Evolutionary conservation across 129 eudicot genomes (phyloP).

Genomic region (Scalesia atractyloides): DNA sequence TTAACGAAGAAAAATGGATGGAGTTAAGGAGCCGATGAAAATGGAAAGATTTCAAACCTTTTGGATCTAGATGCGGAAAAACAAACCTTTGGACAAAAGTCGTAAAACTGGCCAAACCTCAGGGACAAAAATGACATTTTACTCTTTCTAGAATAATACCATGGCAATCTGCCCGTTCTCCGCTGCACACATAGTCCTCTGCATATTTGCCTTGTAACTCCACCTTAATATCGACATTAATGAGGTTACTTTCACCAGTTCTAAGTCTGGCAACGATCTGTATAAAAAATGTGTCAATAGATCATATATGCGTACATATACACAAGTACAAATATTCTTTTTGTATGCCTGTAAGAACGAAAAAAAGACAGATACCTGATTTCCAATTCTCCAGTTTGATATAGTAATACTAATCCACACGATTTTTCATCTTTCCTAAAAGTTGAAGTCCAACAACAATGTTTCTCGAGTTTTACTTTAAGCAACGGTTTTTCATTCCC

Average conservation of each 20-base stretch:
- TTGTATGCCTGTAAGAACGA: conserved; percentile 22
- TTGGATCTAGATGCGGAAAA: too few species aligned
- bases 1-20: too few species aligned
- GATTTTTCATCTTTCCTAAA: conserved; percentile 52
- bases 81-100: too few species aligned
- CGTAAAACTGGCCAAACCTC: too few species aligned
- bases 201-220: conserved; percentile 83
- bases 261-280: conserved; percentile 86
- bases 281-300: conserved; percentile 27
- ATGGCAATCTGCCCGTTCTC: conserved; percentile 66
- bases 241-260: conserved; percentile 60
- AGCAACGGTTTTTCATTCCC: conserved; percentile 62
- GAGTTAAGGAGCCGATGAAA: too few species aligned
- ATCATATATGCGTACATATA: background rate
- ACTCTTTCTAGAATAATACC: conserved; percentile 44
- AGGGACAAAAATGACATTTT: too few species aligned
- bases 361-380: conserved; percentile 54
- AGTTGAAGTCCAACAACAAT: conserved; percentile 83
- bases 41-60: too few species aligned
- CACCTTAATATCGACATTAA: conserved; percentile 72
- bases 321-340: background rate
- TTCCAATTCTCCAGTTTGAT: conserved; percentile 80
- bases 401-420: conserved; percentile 61
- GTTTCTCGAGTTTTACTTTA: conserved; percentile 64
- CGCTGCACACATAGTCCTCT: conserved; percentile 61